Evolutionary conservation across 129 eudicot species (phyloP).

Genomic region (Glebionis coronaria): DNA sequence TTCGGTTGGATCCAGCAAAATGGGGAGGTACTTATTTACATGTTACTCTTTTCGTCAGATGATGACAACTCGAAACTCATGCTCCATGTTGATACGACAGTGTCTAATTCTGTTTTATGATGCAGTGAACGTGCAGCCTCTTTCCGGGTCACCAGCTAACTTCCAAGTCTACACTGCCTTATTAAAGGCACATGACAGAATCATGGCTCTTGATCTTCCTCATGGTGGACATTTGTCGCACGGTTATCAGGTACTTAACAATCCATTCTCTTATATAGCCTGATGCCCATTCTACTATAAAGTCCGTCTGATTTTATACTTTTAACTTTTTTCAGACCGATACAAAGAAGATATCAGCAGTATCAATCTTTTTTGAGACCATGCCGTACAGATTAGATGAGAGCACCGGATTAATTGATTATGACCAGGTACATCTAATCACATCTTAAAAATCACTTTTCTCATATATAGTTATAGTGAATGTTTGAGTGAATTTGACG

Average conservation of each 20-base stretch:
- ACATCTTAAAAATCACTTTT: neutral
- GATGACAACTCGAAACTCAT: neutral
- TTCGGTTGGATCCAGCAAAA: conserved; percentile 94
- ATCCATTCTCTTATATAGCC: neutral
- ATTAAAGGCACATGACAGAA: conserved; percentile 94
- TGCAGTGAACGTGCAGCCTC: conserved; percentile 98
- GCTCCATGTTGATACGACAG: neutral
- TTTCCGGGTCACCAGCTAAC: conserved; percentile 92
- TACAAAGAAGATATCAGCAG: conserved; percentile 98
- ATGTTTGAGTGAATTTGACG: conserved; percentile 14
- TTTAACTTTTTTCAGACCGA: conserved; percentile 59
- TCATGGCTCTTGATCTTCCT: conserved; percentile 99
- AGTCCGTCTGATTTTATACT: conserved; percentile 1
- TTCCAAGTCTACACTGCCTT: conserved; percentile 95
- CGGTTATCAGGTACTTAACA: conserved; percentile 81
- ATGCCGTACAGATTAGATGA: conserved; percentile 99
- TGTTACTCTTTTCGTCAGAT: neutral
- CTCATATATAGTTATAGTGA: neutral
- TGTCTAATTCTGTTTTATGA: conserved; percentile 21
- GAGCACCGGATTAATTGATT: conserved; percentile 91
- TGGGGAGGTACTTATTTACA: conserved; percentile 95
- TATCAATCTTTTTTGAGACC: conserved; percentile 92
- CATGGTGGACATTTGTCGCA: conserved; percentile 99
- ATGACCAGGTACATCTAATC: conserved; percentile 69
- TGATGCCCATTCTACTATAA: neutral